Conservation (phyloP, 441 rosid genomes). For the Melastoma candidum region DNA sequence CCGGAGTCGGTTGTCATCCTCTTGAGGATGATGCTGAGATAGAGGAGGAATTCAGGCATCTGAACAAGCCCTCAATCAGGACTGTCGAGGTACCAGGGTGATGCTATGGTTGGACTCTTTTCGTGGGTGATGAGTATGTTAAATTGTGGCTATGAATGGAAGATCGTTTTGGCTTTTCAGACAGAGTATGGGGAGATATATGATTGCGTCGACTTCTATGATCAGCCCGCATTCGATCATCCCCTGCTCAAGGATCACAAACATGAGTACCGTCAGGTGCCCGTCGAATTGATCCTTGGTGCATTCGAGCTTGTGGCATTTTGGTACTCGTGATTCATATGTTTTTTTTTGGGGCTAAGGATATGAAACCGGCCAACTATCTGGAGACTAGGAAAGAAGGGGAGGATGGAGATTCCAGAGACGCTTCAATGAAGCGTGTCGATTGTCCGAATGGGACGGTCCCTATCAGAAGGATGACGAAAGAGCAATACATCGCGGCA, state of each 20-base stretch:
- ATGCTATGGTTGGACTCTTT: no score
- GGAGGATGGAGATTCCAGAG: background rate
- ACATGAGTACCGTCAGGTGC: background rate
- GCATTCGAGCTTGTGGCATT: background rate
- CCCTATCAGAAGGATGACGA: conserved; percentile 14
- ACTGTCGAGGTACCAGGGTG: no score
- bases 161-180: background rate
- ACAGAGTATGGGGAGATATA: conserved; percentile 14
- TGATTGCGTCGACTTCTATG: conserved; percentile 18
- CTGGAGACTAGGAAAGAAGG: background rate
- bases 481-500: conserved; percentile 9
- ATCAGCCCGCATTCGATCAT: conserved; percentile 21
- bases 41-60: no score
- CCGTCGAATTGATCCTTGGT: background rate
- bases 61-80: no score
- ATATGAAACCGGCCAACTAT: conserved; percentile 7
- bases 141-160: no score
- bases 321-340: background rate
- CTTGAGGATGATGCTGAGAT: no score
- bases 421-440: background rate
- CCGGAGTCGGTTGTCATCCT: no score
- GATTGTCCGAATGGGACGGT: conserved; percentile 17
- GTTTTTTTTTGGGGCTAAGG: background rate
- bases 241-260: conserved; percentile 15
- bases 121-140: no score